A percentile compares a stretch with the other conserved stretches of the same genome.
These are phyloP conservation scores for Colletotrichum sp. DNA, from an alignment of 2,329 filamentous ascomycete genomes.

Conservation along the genomic window DNA sequence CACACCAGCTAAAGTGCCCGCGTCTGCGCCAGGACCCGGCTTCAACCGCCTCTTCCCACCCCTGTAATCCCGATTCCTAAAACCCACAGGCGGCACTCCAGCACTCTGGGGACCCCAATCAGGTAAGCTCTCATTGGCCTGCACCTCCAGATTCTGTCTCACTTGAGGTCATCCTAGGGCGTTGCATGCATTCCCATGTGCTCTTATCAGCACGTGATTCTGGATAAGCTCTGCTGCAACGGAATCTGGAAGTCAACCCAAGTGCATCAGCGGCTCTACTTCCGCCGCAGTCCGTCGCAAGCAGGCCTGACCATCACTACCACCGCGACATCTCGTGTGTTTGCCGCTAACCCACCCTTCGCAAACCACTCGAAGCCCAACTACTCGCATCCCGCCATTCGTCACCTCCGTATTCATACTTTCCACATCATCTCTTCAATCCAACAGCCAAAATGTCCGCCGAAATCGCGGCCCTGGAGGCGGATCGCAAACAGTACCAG, in stretches of 20 bases:
- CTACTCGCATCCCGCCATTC: not conserved
- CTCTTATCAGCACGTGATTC: conserved; percentile 5
- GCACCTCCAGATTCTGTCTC: not conserved
- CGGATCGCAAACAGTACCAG: conserved; percentile 59
- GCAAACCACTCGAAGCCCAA: not conserved
- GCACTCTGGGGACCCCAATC: not conserved
- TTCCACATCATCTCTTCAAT: not conserved
- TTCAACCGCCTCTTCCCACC: not conserved
- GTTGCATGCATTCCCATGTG: not conserved
- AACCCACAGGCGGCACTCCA: not conserved
- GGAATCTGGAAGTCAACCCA: not conserved
- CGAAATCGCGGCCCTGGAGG: conserved; percentile 50
- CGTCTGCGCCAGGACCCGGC: not conserved
- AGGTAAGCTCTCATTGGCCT: not conserved
- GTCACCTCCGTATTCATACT: not conserved
- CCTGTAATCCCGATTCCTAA: not conserved
- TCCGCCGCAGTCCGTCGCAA: not conserved
- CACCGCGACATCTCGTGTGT: not conserved
- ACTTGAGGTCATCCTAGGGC: not conserved
- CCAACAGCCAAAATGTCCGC: conserved; percentile 17
- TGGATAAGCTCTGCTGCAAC: not conserved
- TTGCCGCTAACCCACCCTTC: not conserved
- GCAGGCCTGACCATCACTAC: not conserved
- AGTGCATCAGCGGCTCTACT: not conserved
- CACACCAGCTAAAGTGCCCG: not conserved